These are phyloP conservation scores for Hyaloscypha hepaticicola DNA, from an alignment of 495 filamentous ascomycete genomes.

Conservation along the genomic window DNA sequence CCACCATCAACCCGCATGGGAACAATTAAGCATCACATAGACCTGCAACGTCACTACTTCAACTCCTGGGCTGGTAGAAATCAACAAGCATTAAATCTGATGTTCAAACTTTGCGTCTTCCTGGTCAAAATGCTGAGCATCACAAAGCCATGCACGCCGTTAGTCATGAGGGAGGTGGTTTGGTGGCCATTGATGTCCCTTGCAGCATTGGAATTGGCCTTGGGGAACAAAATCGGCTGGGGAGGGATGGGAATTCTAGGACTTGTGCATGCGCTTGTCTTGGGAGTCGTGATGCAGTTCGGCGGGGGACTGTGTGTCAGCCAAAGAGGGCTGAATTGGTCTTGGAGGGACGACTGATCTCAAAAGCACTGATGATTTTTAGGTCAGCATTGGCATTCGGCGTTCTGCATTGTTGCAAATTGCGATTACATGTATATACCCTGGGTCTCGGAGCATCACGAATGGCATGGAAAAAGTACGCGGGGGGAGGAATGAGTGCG, in stretches of 20 bases:
- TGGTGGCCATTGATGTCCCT: slow-evolving; percentile 60
- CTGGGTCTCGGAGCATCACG: not conserved
- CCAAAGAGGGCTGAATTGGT: not conserved
- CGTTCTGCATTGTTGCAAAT: not conserved
- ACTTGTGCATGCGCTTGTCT: slow-evolving; percentile 26
- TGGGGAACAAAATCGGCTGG: slow-evolving; percentile 22
- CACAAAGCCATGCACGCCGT: slow-evolving; percentile 59
- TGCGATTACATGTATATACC: not conserved
- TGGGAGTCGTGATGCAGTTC: slow-evolving; percentile 15
- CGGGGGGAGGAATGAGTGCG: not conserved
- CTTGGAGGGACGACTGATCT: slow-evolving; percentile 4
- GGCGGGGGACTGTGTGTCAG: slow-evolving; percentile 27
- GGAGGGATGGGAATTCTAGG: slow-evolving; percentile 7
- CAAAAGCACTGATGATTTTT: not conserved
- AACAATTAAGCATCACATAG: slow-evolving; percentile 37
- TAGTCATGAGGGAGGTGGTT: slow-evolving; percentile 57
- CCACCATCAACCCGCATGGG: slow-evolving; percentile 48
- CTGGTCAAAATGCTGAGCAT: slow-evolving; percentile 55
- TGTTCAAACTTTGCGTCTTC: slow-evolving; percentile 49
- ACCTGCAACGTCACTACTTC: slow-evolving; percentile 34
- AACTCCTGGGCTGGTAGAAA: slow-evolving; percentile 26
- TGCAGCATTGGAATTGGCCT: slow-evolving; percentile 52
- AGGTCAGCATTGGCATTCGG: slow-evolving; percentile 1
- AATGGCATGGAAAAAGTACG: not conserved
- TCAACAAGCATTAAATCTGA: slow-evolving; percentile 31